A percentile compares a stretch with the other conserved stretches of the same genome.
Evolutionary conservation across 768 basidiomycete species (phyloP).

Genomic region (Lactifluus subvellereus): DNA sequence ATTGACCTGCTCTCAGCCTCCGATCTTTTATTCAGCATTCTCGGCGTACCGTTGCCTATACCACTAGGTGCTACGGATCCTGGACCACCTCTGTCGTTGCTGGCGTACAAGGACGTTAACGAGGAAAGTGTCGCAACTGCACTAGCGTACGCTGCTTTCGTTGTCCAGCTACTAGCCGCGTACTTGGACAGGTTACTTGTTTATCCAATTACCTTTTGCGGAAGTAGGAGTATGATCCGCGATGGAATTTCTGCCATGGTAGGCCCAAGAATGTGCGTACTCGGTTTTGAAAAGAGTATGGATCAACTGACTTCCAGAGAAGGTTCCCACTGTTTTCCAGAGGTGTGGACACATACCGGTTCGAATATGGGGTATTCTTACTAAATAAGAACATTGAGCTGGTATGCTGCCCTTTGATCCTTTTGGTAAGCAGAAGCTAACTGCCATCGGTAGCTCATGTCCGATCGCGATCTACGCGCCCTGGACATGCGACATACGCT

Average conservation of each 20-base stretch:
- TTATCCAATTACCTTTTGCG: conserved; percentile 87
- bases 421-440: conserved; percentile 4
- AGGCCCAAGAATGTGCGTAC: conserved; percentile 82
- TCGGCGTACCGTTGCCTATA: conserved; percentile 86
- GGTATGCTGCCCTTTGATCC: conserved; percentile 40
- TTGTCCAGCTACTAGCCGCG: conserved; percentile 73
- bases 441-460: conserved; percentile 63
- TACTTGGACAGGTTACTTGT: conserved; percentile 72
- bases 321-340: conserved; percentile 95
- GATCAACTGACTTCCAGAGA: conserved; percentile 2
- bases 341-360: conserved; percentile 94
- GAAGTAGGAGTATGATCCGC: conserved; percentile 84
- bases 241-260: conserved; percentile 95
- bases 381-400: conserved; percentile 97
- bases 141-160: conserved; percentile 84
- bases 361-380: conserved; percentile 95
- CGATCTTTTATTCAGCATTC: conserved; percentile 84
- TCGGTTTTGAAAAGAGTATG: background rate
- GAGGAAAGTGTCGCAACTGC: conserved; percentile 88
- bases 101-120: conserved; percentile 62
- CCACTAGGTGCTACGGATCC: conserved; percentile 69
- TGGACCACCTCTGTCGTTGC: conserved; percentile 70
- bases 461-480: conserved; percentile 79
- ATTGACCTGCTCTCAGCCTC: conserved; percentile 82
- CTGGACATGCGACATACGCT: conserved; percentile 94